Conservation (phyloP, 768 basidiomycete species). For the Pulveroboletus frians region DNA sequence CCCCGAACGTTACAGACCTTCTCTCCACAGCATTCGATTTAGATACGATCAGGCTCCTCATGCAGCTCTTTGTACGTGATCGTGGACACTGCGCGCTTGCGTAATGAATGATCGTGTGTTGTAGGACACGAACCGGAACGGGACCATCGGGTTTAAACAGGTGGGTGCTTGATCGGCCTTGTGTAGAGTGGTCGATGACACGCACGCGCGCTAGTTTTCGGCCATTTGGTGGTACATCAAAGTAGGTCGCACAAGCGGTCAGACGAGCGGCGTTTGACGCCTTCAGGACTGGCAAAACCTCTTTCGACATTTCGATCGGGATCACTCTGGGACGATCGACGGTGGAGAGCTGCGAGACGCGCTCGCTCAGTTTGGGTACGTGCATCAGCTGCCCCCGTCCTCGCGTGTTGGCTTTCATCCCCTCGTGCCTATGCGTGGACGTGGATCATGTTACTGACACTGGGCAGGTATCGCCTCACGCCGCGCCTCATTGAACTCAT, state of each 20-base stretch:
- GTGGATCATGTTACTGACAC: neutral
- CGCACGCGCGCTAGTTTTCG: slow-evolving; percentile 41
- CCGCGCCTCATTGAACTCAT: slow-evolving; percentile 62
- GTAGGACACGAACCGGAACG: slow-evolving; percentile 67
- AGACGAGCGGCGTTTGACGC: no score
- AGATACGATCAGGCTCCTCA: slow-evolving; percentile 81
- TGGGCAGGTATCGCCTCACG: slow-evolving; percentile 54
- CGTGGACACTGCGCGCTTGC: neutral
- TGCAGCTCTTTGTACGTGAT: slow-evolving; percentile 66
- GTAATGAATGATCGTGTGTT: neutral
- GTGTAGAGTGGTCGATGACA: neutral
- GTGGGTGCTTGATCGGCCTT: slow-evolving; percentile 29
- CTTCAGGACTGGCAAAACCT: slow-evolving; percentile 78
- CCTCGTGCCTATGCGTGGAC: neutral
- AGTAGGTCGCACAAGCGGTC: slow-evolving; percentile 17
- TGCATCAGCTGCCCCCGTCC: neutral
- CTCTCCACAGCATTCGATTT: slow-evolving; percentile 62
- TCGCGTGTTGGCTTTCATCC: no score
- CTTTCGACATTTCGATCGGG: slow-evolving; percentile 80
- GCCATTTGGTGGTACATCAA: slow-evolving; percentile 84
- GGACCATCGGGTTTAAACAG: slow-evolving; percentile 78
- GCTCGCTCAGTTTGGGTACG: slow-evolving; percentile 66
- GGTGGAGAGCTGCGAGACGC: slow-evolving; percentile 61
- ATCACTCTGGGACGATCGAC: slow-evolving; percentile 78
- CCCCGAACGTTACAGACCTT: neutral